Base-by-base conservation (phyloP, 176 grass and related monocot genomes). In the Urochloa ruziziensis region DNA sequence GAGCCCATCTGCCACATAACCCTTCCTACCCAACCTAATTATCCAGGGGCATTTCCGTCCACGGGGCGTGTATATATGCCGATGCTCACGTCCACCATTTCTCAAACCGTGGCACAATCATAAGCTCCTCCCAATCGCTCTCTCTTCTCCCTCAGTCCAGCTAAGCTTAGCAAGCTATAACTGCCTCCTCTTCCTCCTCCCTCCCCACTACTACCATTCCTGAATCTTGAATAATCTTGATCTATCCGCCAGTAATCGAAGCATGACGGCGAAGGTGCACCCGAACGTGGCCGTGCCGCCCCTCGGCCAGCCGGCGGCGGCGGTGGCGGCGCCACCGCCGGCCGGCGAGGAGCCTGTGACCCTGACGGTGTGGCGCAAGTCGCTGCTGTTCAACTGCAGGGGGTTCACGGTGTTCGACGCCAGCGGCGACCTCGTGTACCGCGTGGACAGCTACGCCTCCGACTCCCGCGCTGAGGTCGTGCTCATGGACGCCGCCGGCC, bases 291-390 rank as follows among this genome's bases (percentile, higher is more conserved):
- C 78, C 70, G 70, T 57, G 78, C 77, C 70, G 52, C 16, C 15
- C 42, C 32, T 76, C 18, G 54, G 29, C 3, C 71, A 51, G 59
- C 30, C 30, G 81, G 44, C 35, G 30, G 30, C 67, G 67, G 37
- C 54, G n/a, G n/a, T n/a, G n/a, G n/a, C n/a, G n/a, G n/a, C n/a
- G n/a, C n/a, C n/a, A n/a, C n/a, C n/a, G 42, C 2, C 67, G 49
- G 25, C 33, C 60, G 69, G 7, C 62, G 62, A 67, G 19, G 82
- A 81, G 77, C 61, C 70, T 77, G 88, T 90, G 30, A 86, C 85
- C 32, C 51, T 98, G 85, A 95, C 96, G 48, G 96, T 97, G 90
- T 97, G 95, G 95, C 80, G 95, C 86, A 97, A 94, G 86, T 94
- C 92, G 9, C 88, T 97, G 53, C 80, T 97, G 46, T 88, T 97